Conservation (phyloP, 148 eudicot genomes). For the Silene conica region DNA sequence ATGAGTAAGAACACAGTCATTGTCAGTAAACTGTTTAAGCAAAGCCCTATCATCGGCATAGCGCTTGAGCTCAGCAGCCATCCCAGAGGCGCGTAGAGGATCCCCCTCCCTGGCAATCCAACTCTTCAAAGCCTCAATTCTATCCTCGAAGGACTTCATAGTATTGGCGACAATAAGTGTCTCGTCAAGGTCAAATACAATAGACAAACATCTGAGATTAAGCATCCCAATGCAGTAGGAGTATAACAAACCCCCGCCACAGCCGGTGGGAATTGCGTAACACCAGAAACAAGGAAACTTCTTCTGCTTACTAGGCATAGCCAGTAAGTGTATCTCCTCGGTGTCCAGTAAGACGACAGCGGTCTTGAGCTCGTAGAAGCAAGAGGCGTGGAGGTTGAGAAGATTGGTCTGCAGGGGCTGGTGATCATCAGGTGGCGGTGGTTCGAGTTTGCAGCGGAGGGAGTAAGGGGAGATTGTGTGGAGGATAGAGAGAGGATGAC, state of each 20-base stretch:
- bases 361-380: conserved; percentile 73
- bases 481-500: conserved; percentile 67
- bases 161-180: conserved; percentile 94
- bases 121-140: conserved; percentile 54
- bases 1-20: conserved; percentile 55
- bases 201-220: conserved; percentile 72
- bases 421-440: conserved; percentile 25
- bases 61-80: conserved; percentile 77
- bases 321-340: conserved; percentile 87
- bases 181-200: conserved; percentile 77
- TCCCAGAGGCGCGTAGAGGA: conserved; percentile 52
- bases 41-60: conserved; percentile 68
- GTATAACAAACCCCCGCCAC: conserved; percentile 31
- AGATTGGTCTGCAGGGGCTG: conserved; percentile 25
- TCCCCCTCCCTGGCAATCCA: conserved; percentile 76
- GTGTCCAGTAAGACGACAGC: conserved; percentile 69
- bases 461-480: conserved; percentile 60
- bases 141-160: conserved; percentile 85
- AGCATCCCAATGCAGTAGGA: conserved; percentile 67
- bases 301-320: conserved; percentile 92
- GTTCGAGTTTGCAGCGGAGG: conserved; percentile 74
- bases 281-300: conserved; percentile 97
- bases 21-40: conserved; percentile 71
- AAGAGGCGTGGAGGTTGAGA: conserved; percentile 56
- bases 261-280: conserved; percentile 40